phyloP scores from a whole-genome alignment of 2,329 filamentous ascomycete species.

The Furcasterigmium furcatum region DNA sequence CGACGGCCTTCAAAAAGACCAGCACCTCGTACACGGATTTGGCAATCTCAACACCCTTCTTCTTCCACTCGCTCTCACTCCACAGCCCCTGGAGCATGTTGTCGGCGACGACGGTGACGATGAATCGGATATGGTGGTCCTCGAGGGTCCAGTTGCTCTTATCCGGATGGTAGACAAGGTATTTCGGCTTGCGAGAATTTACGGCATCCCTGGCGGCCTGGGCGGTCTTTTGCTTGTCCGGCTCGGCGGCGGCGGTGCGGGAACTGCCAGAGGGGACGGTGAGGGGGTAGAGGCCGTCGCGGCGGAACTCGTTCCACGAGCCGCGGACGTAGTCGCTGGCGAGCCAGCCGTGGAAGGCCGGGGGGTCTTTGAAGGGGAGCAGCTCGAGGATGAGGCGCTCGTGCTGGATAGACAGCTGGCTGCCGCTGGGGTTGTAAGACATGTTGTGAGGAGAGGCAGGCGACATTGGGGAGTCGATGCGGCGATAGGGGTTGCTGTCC shows the following conservation, averaged over 20 bases:
- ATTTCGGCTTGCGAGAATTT: conserved; percentile 21
- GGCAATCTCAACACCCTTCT: conserved; percentile 23
- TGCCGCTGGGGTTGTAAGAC: background rate
- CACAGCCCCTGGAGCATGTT: conserved; percentile 28
- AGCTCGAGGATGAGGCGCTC: conserved; percentile 35
- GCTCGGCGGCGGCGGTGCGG: conserved; percentile 16
- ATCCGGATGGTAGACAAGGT: conserved; percentile 29
- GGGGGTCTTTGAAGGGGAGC: conserved; percentile 28
- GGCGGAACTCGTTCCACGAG: conserved; percentile 32
- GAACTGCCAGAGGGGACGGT: conserved; percentile 7
- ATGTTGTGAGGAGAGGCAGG: background rate
- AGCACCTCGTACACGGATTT: conserved; percentile 33
- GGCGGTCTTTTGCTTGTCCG: conserved; percentile 26
- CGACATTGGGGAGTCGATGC: conserved; percentile 8
- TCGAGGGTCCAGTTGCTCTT: conserved; percentile 30
- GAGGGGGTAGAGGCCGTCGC: conserved; percentile 21
- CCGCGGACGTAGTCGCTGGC: conserved; percentile 23
- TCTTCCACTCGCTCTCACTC: conserved; percentile 26
- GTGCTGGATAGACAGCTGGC: conserved; percentile 23
- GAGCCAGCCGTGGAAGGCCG: conserved; percentile 32
- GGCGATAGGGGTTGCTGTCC: conserved; percentile 2
- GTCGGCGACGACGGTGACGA: conserved; percentile 28
- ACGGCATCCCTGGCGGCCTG: conserved; percentile 26
- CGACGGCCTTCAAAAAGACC: conserved; percentile 24
- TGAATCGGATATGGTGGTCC: conserved; percentile 35